phyloP scores from a whole-genome alignment of 2,329 filamentous ascomycete genomes.

The Emericellopsis atlantica region DNA sequence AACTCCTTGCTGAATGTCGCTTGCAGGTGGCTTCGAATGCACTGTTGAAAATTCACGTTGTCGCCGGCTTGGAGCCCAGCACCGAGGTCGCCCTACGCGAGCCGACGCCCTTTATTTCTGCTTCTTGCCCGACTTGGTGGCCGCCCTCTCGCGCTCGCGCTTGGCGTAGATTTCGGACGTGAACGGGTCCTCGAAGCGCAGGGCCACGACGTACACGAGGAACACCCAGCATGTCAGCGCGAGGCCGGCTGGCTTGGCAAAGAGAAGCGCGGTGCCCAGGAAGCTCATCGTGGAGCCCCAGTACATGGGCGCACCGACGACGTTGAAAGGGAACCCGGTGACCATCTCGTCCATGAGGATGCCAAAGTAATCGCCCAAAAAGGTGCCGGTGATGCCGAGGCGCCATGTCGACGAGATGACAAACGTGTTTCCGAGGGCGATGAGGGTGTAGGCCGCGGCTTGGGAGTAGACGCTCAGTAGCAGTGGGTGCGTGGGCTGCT shows the following conservation, averaged over 20 bases:
- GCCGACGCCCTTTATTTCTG: slow-evolving; percentile 22
- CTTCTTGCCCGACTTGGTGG: slow-evolving; percentile 35
- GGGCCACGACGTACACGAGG: slow-evolving; percentile 65
- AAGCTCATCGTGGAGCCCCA: slow-evolving; percentile 89
- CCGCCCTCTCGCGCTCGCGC: slow-evolving; percentile 49
- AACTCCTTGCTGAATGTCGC: not conserved
- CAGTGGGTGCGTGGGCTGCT: slow-evolving; percentile 62
- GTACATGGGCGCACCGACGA: slow-evolving; percentile 91
- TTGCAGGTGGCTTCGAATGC: not conserved
- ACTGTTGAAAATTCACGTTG: not conserved
- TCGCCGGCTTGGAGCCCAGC: too few species aligned
- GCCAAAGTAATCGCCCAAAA: slow-evolving; percentile 96
- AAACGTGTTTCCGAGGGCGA: slow-evolving; percentile 67
- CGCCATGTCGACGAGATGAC: slow-evolving; percentile 85
- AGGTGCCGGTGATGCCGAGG: slow-evolving; percentile 88
- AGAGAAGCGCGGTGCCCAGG: slow-evolving; percentile 72
- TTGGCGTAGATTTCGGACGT: slow-evolving; percentile 88
- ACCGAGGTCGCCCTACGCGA: too few species aligned
- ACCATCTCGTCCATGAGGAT: slow-evolving; percentile 95
- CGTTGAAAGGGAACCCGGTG: slow-evolving; percentile 89
- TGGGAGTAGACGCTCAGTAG: slow-evolving; percentile 49
- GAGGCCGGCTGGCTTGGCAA: slow-evolving; percentile 77
- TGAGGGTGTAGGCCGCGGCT: slow-evolving; percentile 56
- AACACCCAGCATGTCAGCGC: slow-evolving; percentile 64
- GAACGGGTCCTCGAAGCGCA: slow-evolving; percentile 88